Evolutionary conservation across 352 stramenopile genomes (phyloP).

Genomic region (Pythium sukuiense): DNA sequence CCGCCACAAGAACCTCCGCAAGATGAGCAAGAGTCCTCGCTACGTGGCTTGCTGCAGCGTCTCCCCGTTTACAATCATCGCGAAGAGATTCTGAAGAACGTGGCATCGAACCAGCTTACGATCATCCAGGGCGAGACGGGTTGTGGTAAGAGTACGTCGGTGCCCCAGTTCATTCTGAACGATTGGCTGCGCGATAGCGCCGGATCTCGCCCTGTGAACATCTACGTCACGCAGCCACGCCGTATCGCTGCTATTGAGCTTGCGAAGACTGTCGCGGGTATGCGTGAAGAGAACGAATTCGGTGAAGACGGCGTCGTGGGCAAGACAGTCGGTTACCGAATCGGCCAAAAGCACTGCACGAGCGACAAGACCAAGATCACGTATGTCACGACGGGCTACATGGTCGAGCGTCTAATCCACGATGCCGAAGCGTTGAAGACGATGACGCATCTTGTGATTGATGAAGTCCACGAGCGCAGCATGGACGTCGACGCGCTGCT

Average conservation of each 20-base stretch:
- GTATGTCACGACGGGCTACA: conserved; percentile 97
- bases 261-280: conserved; percentile 90
- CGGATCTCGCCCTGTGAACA: conserved; percentile 76
- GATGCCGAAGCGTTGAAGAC: conserved; percentile 82
- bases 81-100: conserved; percentile 84
- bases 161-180: conserved; percentile 94
- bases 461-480: conserved; percentile 94
- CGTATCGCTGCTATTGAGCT: conserved; percentile 92
- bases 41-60: conserved; percentile 57
- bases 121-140: conserved; percentile 94
- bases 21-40: not conserved
- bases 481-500: conserved; percentile 97
- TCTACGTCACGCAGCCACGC: conserved; percentile 95
- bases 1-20: not conserved
- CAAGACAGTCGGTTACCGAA: conserved; percentile 75
- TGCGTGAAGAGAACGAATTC: conserved; percentile 84
- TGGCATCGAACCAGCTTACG: conserved; percentile 83
- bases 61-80: conserved; percentile 88
- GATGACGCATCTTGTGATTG: conserved; percentile 95
- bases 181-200: conserved; percentile 24
- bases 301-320: conserved; percentile 60
- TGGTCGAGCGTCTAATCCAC: conserved; percentile 94
- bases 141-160: conserved; percentile 96
- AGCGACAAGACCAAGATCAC: conserved; percentile 91
- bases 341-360: conserved; percentile 90